Conservation (phyloP, 805 yeast species). For the Ogataea trehaloabstinens region DNA sequence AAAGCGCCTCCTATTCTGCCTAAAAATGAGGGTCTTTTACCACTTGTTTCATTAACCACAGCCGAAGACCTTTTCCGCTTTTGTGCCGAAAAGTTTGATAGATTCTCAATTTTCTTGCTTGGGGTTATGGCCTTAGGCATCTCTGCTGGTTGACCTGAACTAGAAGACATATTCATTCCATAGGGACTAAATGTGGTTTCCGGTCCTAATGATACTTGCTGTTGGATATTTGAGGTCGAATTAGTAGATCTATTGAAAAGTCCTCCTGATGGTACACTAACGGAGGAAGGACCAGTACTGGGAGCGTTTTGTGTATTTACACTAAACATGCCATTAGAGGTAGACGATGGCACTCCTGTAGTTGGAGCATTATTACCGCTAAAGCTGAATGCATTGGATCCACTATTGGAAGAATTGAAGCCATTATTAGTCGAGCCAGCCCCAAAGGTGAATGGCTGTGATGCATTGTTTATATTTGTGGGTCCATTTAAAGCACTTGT, state of each 20-base stretch:
- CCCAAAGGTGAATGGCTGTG: slow-evolving; percentile 15
- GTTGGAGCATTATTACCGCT: slow-evolving; percentile 16
- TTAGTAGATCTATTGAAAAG: slow-evolving; percentile 10
- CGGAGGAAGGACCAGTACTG: slow-evolving; percentile 3
- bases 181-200: slow-evolving; percentile 21
- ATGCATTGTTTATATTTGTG: slow-evolving; percentile 18
- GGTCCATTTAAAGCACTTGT: slow-evolving; percentile 19
- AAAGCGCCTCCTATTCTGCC: slow-evolving; percentile 21
- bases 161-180: slow-evolving; percentile 20
- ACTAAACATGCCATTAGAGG: slow-evolving; percentile 1
- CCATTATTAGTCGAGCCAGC: slow-evolving; percentile 7
- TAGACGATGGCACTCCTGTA: slow-evolving; percentile 3
- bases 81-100: slow-evolving; percentile 5
- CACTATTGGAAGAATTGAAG: slow-evolving; percentile 1
- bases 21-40: slow-evolving; percentile 15
- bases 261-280: too few relatives aligned
- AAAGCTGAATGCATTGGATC: slow-evolving; percentile 29
- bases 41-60: slow-evolving; percentile 10
- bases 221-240: slow-evolving; percentile 3
- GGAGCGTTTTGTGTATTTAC: slow-evolving; percentile 16
- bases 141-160: slow-evolving; percentile 13
- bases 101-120: slow-evolving; percentile 5
- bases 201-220: slow-evolving; percentile 6
- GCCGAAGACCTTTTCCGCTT: slow-evolving; percentile 26
- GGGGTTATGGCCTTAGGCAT: slow-evolving; percentile 33